phyloP scores from a whole-genome alignment of 2,329 filamentous ascomycete species.

The Lachnum nothofagi region DNA sequence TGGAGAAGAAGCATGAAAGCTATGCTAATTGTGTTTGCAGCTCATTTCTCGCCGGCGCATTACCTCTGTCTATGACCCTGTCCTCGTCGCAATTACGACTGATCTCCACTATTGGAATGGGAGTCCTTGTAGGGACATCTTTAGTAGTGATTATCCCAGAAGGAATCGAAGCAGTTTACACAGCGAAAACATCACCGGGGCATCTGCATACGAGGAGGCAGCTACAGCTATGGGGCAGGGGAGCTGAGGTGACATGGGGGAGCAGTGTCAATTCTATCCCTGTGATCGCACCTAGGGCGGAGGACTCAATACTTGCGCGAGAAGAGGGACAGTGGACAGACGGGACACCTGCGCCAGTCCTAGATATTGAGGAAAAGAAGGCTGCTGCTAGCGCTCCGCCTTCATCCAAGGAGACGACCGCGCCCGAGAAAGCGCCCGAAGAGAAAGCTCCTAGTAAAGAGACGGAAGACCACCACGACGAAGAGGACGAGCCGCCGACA shows the following conservation, averaged over 20 bases:
- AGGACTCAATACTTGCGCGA: background rate
- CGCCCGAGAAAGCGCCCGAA: background rate
- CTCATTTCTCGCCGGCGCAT: constrained; percentile 85
- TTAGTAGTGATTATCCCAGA: constrained; percentile 97
- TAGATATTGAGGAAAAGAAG: constrained; percentile 1
- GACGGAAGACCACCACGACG: constrained; percentile 34
- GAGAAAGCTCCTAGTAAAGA: constrained; percentile 31
- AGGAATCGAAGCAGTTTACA: constrained; percentile 84
- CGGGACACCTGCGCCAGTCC: background rate
- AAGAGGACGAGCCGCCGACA: constrained; percentile 50
- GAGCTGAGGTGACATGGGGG: constrained; percentile 19
- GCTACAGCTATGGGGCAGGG: constrained; percentile 8
- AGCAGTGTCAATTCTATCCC: constrained; percentile 1
- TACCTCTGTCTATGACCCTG: constrained; percentile 83
- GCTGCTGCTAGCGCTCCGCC: constrained; percentile 3
- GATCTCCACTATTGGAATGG: constrained; percentile 88
- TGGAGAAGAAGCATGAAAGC: background rate
- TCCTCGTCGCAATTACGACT: constrained; percentile 81
- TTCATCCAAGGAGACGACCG: constrained; percentile 9
- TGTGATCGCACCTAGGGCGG: background rate
- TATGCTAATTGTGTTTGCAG: constrained; percentile 41
- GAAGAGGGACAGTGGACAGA: background rate
- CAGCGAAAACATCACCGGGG: constrained; percentile 37
- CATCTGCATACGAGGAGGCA: constrained; percentile 23
- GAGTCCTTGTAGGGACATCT: constrained; percentile 88